Percentiles rank a stretch among this genome's conserved stretches.
Evolutionary conservation across 2,329 filamentous ascomycete genomes (phyloP).

Genomic region (Aspergillus piperis): DNA sequence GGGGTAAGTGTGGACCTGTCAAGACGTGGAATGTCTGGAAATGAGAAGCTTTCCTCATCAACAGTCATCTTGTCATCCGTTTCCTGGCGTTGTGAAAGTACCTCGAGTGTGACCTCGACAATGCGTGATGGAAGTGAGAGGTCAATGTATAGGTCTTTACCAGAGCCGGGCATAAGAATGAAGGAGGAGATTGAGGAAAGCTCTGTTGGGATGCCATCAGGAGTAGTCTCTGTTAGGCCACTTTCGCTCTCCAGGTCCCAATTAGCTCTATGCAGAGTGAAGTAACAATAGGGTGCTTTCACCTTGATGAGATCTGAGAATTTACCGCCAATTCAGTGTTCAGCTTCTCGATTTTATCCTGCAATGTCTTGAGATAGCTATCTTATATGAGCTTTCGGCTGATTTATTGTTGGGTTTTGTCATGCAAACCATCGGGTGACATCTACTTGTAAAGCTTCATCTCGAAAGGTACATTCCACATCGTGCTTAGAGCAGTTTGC

Average conservation of each 20-base stretch:
- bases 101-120: neutral
- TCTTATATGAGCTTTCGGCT: neutral
- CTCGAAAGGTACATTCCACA: neutral
- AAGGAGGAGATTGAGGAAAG: neutral
- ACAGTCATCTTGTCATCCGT: neutral
- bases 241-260: neutral
- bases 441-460: neutral
- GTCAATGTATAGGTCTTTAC: neutral
- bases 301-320: neutral
- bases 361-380: neutral
- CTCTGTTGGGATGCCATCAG: neutral
- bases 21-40: neutral
- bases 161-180: neutral
- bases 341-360: neutral
- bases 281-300: neutral
- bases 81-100: neutral
- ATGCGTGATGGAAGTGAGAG: neutral
- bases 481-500: neutral
- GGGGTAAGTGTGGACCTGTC: neutral
- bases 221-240: neutral
- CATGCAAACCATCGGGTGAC: neutral
- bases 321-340: neutral
- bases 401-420: neutral
- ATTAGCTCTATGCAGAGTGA: neutral
- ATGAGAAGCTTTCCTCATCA: neutral